Evolutionary conservation across 116 monocot genomes (phyloP), one percentile per base, ranked within the genome.

Genomic region (Trichopus zeylanicus): DNA sequence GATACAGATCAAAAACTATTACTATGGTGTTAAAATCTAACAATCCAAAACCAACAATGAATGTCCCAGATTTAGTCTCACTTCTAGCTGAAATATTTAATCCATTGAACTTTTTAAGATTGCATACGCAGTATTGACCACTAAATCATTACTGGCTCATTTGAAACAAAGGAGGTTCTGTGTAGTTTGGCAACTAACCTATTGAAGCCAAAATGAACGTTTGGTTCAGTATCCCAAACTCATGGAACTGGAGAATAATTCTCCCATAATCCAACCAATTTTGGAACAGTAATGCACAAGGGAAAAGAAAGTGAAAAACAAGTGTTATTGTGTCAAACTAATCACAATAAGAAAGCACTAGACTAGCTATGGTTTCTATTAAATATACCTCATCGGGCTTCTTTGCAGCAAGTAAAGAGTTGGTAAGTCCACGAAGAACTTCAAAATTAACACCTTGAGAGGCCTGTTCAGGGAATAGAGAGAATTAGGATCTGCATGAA

Each of bases 341-440:
- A 55, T 28, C 32, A 32, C 8, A 56, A 20, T 15, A 19, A 28
- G n/a, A 6, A 37, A 27, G 10, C 48, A 56, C 3, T 27, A 26
- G 30, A 37, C 19, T 18, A 64, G 65, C 29, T 9, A 64, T 21
- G 61, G 35, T 13, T 54, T 46, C 0, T 59, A 23, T 51, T n/a
- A 29, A 34, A 48, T 53, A 66, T 46, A 93, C 93, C 86, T 85
- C 85, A 39, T 68, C 70, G 51, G 93, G 89, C 65, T 82, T 85
- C 53, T 86, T 82, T 13, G 78, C 76, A 59, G 89, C 93, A 68
- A 89, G 82, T 49, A 89, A 68, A 49, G 86, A 58, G 73, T 89
- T 86, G 60, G 83, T 86, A 53, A 89, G 75, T 27, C 86, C 93
- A 55, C 83, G 89, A 59, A 93, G 85, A 75, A 70, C 73, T 56